Conservation (phyloP, 2,329 filamentous ascomycete species). For the Coniochaeta sp. region DNA sequence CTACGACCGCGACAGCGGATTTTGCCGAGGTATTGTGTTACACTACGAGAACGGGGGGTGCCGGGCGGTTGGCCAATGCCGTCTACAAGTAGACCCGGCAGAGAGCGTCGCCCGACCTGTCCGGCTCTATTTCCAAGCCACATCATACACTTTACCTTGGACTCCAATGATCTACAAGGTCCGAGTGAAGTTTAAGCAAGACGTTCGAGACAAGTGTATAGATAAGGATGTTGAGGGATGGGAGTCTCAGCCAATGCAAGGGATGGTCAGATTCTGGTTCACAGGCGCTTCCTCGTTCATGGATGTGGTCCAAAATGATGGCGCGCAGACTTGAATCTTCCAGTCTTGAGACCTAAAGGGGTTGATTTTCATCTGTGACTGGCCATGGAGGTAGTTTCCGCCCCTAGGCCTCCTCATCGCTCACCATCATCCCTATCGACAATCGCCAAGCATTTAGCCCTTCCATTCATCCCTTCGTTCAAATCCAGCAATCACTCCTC, state of each 20-base stretch:
- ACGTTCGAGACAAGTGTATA: not conserved
- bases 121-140: not conserved
- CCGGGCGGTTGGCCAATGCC: conserved; percentile 7
- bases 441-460: not conserved
- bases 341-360: no score
- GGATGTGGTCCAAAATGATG: no score
- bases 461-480: no score
- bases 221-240: not conserved
- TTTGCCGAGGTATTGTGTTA: conserved; percentile 5
- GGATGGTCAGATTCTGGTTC: conserved; percentile 6
- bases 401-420: no score
- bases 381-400: no score
- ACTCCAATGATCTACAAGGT: not conserved
- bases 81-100: conserved; percentile 4
- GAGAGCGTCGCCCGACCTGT: not conserved
- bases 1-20: not conserved
- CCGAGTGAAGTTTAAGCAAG: conserved; percentile 3
- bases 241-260: conserved; percentile 3
- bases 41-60: conserved; percentile 4
- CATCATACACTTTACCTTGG: no score
- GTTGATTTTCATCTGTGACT: no score
- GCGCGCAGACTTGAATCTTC: no score
- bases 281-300: no score
- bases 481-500: not conserved
- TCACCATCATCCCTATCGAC: no score